phyloP scores from a whole-genome alignment of 2,329 filamentous ascomycete genomes.

The Nemania abortiva region DNA sequence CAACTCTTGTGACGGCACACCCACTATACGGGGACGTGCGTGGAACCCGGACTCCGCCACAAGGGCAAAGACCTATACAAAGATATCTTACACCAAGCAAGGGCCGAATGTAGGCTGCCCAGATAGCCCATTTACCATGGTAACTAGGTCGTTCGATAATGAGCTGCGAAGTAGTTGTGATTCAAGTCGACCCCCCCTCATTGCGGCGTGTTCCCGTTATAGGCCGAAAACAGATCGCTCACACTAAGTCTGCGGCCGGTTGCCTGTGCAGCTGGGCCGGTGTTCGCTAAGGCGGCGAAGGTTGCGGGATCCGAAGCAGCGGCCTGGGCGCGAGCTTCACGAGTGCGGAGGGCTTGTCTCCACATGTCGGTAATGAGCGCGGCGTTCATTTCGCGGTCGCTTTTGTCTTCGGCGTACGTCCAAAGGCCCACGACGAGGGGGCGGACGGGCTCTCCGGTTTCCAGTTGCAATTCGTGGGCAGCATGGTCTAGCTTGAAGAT shows the following conservation, averaged over 20 bases:
- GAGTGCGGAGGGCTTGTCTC: slow-evolving; percentile 41
- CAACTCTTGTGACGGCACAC: background rate
- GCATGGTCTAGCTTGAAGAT: slow-evolving; percentile 59
- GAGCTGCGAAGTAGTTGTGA: background rate
- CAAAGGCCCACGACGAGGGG: slow-evolving; percentile 46
- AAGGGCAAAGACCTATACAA: slow-evolving; percentile 5
- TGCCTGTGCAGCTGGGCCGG: slow-evolving; percentile 29
- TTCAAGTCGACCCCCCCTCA: too few species aligned
- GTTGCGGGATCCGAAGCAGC: slow-evolving; percentile 28
- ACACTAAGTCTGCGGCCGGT: slow-evolving; percentile 43
- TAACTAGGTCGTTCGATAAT: background rate
- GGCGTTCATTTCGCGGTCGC: slow-evolving; percentile 44
- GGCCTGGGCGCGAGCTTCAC: slow-evolving; percentile 37
- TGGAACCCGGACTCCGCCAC: background rate
- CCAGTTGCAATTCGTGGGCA: slow-evolving; percentile 38
- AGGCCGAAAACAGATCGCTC: slow-evolving; percentile 42
- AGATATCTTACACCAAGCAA: slow-evolving; percentile 2
- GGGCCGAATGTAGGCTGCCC: background rate
- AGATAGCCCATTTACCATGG: background rate
- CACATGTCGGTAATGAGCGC: slow-evolving; percentile 49
- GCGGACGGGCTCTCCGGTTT: slow-evolving; percentile 41
- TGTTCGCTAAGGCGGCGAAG: slow-evolving; percentile 11
- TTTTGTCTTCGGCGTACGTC: slow-evolving; percentile 47
- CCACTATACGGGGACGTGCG: background rate
- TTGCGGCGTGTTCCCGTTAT: slow-evolving; percentile 27